These are phyloP conservation scores for Colletotrichum filicis DNA, from an alignment of 2,329 filamentous ascomycete species.

Conservation along the genomic window DNA sequence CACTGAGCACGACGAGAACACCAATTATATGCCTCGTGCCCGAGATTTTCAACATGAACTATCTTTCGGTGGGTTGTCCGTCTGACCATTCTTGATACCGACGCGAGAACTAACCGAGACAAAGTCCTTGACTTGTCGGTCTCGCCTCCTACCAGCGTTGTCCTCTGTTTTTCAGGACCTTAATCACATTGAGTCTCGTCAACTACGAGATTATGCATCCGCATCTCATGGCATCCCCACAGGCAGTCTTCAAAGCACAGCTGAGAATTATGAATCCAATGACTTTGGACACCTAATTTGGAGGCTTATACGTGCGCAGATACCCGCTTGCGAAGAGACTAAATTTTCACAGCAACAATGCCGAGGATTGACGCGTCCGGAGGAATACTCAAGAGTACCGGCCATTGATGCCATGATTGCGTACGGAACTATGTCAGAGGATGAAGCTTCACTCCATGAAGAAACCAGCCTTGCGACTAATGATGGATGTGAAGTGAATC, in stretches of 20 bases:
- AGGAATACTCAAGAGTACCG: background rate
- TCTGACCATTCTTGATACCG: background rate
- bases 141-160: background rate
- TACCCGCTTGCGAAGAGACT: background rate
- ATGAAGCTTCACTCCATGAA: background rate
- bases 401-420: background rate
- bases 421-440: background rate
- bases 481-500: background rate
- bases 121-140: conserved; percentile 3
- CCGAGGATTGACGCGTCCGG: too few relatives aligned
- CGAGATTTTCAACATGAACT: conserved; percentile 49
- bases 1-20: conserved; percentile 31
- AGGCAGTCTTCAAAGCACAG: background rate
- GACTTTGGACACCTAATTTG: conserved; percentile 36
- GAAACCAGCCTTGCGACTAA: background rate
- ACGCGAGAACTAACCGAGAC: background rate
- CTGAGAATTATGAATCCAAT: background rate
- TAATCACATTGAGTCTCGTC: background rate
- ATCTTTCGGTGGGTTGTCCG: conserved; percentile 47
- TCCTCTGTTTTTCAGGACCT: background rate
- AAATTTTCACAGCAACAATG: background rate
- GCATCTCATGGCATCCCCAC: background rate
- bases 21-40: conserved; percentile 44
- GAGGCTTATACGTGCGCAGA: conserved; percentile 1
- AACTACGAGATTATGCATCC: background rate